These are phyloP conservation scores for Lecanicillium sp. DNA, from an alignment of 2,329 filamentous ascomycete species.

Conservation along the genomic window DNA sequence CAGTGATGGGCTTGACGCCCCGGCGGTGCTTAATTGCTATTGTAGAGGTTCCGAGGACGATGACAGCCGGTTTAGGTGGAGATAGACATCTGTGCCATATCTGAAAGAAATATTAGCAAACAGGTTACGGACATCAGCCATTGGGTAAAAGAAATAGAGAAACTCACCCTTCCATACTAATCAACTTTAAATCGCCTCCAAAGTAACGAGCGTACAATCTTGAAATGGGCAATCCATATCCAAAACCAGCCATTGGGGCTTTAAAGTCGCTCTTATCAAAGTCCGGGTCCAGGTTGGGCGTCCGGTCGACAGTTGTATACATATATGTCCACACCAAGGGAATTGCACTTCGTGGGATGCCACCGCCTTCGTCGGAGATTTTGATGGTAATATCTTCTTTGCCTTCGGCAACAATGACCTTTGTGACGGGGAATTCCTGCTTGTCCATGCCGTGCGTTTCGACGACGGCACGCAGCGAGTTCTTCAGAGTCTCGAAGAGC, in stretches of 20 bases:
- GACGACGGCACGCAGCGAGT: slow-evolving; percentile 92
- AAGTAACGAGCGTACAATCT: slow-evolving; percentile 94
- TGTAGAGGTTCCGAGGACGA: slow-evolving; percentile 94
- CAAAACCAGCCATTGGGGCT: slow-evolving; percentile 97
- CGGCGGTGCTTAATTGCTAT: slow-evolving; percentile 64
- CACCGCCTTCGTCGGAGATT: slow-evolving; percentile 91
- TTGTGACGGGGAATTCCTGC: slow-evolving; percentile 91
- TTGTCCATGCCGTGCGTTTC: slow-evolving; percentile 93
- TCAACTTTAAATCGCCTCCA: slow-evolving; percentile 91
- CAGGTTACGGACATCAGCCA: slow-evolving; percentile 1
- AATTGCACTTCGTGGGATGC: slow-evolving; percentile 86
- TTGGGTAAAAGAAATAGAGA: slow-evolving; percentile 7
- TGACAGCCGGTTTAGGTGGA: slow-evolving; percentile 91
- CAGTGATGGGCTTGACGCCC: slow-evolving; percentile 20
- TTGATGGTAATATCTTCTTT: slow-evolving; percentile 99
- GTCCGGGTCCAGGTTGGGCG: slow-evolving; percentile 88
- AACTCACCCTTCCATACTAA: slow-evolving; percentile 96
- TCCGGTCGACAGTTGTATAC: slow-evolving; percentile 98
- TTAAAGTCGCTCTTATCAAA: slow-evolving; percentile 99
- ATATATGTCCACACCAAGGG: slow-evolving; percentile 99
- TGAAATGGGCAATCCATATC: slow-evolving; percentile 94
- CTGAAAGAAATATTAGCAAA: slow-evolving; percentile 35
- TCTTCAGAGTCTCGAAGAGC: slow-evolving; percentile 99
- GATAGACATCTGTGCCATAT: slow-evolving; percentile 96
- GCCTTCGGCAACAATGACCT: slow-evolving; percentile 94